Percentiles rank a stretch among this genome's conserved stretches.
These are phyloP conservation scores for Yarrowia deformans DNA, from an alignment of 805 yeast genomes.

Conservation along the genomic window DNA sequence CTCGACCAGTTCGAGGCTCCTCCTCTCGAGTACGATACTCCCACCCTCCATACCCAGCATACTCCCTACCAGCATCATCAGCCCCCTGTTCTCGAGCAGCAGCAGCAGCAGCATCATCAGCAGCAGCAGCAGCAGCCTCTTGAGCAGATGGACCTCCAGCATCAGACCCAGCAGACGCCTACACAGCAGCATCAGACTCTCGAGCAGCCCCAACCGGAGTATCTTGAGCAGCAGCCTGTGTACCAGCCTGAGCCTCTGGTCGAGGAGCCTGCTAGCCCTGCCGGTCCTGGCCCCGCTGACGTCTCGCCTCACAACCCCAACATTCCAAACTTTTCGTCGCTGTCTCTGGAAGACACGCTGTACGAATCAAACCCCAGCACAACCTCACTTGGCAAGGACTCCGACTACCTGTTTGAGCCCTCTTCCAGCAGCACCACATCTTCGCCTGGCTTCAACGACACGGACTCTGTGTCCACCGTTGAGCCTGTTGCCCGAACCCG, in stretches of 20 bases:
- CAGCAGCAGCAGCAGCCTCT: not conserved
- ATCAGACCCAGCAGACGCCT: not conserved
- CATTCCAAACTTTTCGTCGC: constrained; percentile 10
- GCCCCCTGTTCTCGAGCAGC: constrained; percentile 4
- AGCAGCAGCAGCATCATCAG: not conserved
- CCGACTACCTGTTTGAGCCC: constrained; percentile 37
- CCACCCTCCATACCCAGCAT: constrained; percentile 28
- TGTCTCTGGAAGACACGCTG: constrained; percentile 33
- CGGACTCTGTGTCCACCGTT: constrained; percentile 32
- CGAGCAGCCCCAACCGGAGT: constrained; percentile 2
- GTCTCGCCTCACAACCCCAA: constrained; percentile 21
- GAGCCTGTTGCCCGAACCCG: constrained; percentile 27
- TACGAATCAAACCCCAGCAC: constrained; percentile 26
- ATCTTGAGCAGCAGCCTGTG: not conserved
- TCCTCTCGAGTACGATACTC: constrained; percentile 36
- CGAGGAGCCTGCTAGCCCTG: constrained; percentile 14
- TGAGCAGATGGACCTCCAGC: constrained; percentile 12
- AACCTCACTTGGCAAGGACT: constrained; percentile 10
- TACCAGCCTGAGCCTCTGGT: constrained; percentile 7
- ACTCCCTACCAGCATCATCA: constrained; percentile 13
- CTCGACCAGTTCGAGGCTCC: constrained; percentile 39
- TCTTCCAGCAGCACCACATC: constrained; percentile 18
- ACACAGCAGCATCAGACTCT: not conserved
- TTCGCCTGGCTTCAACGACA: constrained; percentile 29
- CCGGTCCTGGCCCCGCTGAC: constrained; percentile 2